Evolutionary conservation across 306 rosid species (phyloP).

Genomic region (Medicago ruthenica): DNA sequence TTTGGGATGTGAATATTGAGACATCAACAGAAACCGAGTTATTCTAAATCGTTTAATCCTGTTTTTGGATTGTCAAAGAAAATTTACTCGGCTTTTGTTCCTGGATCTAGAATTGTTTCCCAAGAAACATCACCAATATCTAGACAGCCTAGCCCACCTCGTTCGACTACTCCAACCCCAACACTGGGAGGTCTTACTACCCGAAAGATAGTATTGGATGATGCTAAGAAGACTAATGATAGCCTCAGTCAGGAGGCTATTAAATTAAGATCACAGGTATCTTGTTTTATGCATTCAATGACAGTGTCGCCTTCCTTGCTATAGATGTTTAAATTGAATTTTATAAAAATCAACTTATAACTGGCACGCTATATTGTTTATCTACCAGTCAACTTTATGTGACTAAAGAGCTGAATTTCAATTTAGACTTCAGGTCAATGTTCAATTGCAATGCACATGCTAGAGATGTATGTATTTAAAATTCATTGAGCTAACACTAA

Average conservation of each 20-base stretch:
- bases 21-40: conserved; percentile 20
- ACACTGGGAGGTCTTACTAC: conserved; percentile 96
- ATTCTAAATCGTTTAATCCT: conserved; percentile 88
- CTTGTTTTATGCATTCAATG: conserved; percentile 24
- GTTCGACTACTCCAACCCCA: conserved; percentile 98
- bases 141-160: conserved; percentile 97
- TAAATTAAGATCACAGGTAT: conserved; percentile 90
- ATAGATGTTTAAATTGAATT: too few species aligned
- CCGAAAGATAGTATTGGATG: conserved; percentile 86
- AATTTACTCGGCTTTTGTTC: conserved; percentile 98
- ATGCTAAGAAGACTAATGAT: conserved; percentile 83
- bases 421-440: neutral
- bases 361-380: neutral
- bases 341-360: conserved; percentile 12
- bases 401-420: conserved; percentile 13
- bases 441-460: conserved; percentile 6
- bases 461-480: conserved; percentile 42
- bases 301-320: conserved; percentile 31
- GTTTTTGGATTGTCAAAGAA: conserved; percentile 96
- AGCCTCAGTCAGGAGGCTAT: conserved; percentile 94
- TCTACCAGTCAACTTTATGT: neutral
- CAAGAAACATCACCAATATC: conserved; percentile 98
- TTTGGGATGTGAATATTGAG: conserved; percentile 37
- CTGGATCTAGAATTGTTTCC: conserved; percentile 98
- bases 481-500: conserved; percentile 42